Evolutionary conservation across 1,284 basidiomycete species (phyloP), one percentile per base, ranked within the genome.

Genomic region (Malassezia dermatis): DNA sequence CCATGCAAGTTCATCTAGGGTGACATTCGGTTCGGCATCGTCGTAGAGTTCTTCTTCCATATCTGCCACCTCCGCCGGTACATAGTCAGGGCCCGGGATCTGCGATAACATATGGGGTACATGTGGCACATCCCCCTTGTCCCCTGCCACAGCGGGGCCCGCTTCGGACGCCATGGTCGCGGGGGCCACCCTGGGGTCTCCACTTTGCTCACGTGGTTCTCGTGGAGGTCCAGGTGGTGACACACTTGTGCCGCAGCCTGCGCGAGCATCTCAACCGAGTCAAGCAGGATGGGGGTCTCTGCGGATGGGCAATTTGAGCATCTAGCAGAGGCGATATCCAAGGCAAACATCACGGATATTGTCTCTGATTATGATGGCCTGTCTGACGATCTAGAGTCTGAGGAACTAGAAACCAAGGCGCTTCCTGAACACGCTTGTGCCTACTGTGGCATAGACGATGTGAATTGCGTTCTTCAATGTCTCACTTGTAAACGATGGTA

Each of bases 381-480:
- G 7, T 21, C 37, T 4, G 83, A 85, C 86, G 48, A 89, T 82
- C 31, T 83, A 79, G 11, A 76, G 67, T 19, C 30, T 11, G n/a
- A 80, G 76, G 30, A 77, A 79, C 65, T 81, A 81, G 48, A 81
- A 79, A 40, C 80, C 63, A 41, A 86, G 75, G 8, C 83, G 80
- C 55, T 83, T 80, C 53, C 61, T 23, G 24, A 46, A 15, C 34
- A 67, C 48, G 65, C 65, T 12, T 65, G 63, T 54, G 50, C 64
- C 24, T 98, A 99, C 75, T 99, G 93, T 70, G 93, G 93, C n/a
- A 94, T 98, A 48, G 91, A 96, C 76, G 93, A 89, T 52, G 89
- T 93, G 1, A 86, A 89, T 4, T 93, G 89, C 49, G 94, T 98
- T 15, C 93, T 98, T 60, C 93, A 94, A 78, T 99, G 94, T 71